Percentiles rank a stretch among this genome's conserved stretches.
Evolutionary conservation across 192 early-diverging fungal genomes (phyloP).

Genomic region (Cladochytrium replicatum): DNA sequence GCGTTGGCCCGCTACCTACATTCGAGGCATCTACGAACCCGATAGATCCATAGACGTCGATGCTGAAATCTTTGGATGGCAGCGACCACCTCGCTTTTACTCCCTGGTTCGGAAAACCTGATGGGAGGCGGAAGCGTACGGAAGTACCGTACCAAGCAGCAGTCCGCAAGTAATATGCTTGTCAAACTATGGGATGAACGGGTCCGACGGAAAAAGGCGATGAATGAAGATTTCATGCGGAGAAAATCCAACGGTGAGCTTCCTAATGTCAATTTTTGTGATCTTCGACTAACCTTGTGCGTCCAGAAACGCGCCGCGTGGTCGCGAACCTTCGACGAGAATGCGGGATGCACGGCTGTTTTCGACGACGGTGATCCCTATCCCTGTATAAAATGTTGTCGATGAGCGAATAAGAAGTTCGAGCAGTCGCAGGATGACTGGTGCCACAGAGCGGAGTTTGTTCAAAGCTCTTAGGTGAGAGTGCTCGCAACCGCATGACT

Average conservation of each 20-base stretch:
- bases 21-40: constrained; percentile 42
- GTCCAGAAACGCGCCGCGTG: too few relatives aligned
- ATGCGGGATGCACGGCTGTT: constrained; percentile 59
- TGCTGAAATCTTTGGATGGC: constrained; percentile 52
- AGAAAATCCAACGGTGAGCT: constrained; percentile 58
- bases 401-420: constrained; percentile 18
- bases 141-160: constrained; percentile 39
- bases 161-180: constrained; percentile 56
- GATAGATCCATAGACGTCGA: constrained; percentile 46
- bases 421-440: constrained; percentile 49
- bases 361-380: constrained; percentile 44
- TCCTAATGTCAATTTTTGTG: constrained; percentile 25
- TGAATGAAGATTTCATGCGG: constrained; percentile 81
- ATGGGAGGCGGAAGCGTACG: constrained; percentile 72
- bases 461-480: constrained; percentile 15
- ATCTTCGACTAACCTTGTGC: too few relatives aligned
- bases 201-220: constrained; percentile 36
- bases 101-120: constrained; percentile 65
- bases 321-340: constrained; percentile 20
- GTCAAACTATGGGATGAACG: constrained; percentile 37
- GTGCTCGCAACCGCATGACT: constrained; percentile 25
- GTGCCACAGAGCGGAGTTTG: constrained; percentile 30
- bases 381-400: constrained; percentile 32
- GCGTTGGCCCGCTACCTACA: constrained; percentile 52
- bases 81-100: constrained; percentile 61